A percentile compares a stretch with the other conserved stretches of the same genome.
phyloP scores from a whole-genome alignment of 495 filamentous ascomycete genomes.

The Penicillium egyptiacum region DNA sequence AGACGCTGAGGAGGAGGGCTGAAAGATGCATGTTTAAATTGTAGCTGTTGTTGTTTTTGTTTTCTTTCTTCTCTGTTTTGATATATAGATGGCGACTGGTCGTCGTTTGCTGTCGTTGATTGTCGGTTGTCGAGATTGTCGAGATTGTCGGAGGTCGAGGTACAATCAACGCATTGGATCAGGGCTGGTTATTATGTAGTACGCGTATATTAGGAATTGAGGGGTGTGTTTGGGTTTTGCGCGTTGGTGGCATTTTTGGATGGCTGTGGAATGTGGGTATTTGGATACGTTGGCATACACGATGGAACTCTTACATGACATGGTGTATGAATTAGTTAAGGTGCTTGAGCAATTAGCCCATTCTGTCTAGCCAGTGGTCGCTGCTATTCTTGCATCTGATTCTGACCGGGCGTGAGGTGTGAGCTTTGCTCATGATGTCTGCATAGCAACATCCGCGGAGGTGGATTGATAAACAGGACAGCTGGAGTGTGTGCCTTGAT shows the following conservation, averaged over 20 bases:
- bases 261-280: conserved; percentile 19
- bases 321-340: neutral
- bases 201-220: conserved; percentile 4
- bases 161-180: neutral
- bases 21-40: conserved; percentile 19
- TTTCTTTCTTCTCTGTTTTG: neutral
- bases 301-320: neutral
- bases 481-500: neutral
- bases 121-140: neutral
- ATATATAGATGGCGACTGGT: neutral
- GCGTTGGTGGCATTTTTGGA: conserved; percentile 17
- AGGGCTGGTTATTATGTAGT: neutral
- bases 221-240: conserved; percentile 3
- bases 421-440: neutral
- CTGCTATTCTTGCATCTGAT: neutral
- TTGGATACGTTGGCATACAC: neutral
- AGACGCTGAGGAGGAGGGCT: conserved; percentile 15
- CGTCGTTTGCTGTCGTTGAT: neutral
- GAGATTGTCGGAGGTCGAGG: neutral
- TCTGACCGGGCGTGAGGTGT: neutral
- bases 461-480: neutral
- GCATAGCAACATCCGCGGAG: neutral
- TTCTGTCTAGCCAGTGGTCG: neutral
- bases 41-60: neutral
- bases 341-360: neutral